These are phyloP conservation scores for Geotrichum siamense DNA, from an alignment of 1,139 yeast species.

Conservation along the genomic window DNA sequence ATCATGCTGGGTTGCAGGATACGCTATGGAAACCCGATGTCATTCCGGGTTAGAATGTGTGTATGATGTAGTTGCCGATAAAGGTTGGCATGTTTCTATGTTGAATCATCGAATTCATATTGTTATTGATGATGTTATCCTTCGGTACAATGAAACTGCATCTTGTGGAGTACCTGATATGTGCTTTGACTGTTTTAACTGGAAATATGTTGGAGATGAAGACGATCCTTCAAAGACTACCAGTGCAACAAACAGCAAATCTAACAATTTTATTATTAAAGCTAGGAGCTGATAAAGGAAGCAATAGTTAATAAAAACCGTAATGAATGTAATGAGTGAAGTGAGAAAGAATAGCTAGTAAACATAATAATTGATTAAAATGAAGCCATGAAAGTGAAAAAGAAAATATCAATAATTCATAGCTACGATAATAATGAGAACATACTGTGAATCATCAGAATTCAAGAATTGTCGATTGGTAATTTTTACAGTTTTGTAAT, in stretches of 20 bases:
- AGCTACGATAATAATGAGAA: no score
- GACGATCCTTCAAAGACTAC: constrained; percentile 15
- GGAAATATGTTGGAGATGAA: constrained; percentile 62
- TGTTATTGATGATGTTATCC: constrained; percentile 75
- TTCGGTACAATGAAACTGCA: constrained; percentile 70
- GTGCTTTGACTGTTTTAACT: constrained; percentile 76
- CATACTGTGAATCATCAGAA: no score
- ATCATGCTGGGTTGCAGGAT: constrained; percentile 85
- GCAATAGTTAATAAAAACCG: no score
- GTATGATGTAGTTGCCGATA: constrained; percentile 82
- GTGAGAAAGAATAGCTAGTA: no score
- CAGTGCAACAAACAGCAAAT: constrained; percentile 10
- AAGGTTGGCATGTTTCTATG: constrained; percentile 87
- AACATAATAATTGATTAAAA: no score
- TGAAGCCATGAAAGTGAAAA: no score
- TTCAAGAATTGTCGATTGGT: no score
- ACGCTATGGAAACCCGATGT: constrained; percentile 95
- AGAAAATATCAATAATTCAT: no score
- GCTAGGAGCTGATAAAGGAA: no score
- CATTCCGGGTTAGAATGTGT: constrained; percentile 86
- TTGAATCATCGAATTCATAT: constrained; percentile 86
- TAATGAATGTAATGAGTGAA: no score
- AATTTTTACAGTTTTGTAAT: no score
- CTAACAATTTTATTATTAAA: no score
- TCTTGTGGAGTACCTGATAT: constrained; percentile 67